Conservation (phyloP, 371 early-diverging fungal species). For the Mortierella sp. region DNA sequence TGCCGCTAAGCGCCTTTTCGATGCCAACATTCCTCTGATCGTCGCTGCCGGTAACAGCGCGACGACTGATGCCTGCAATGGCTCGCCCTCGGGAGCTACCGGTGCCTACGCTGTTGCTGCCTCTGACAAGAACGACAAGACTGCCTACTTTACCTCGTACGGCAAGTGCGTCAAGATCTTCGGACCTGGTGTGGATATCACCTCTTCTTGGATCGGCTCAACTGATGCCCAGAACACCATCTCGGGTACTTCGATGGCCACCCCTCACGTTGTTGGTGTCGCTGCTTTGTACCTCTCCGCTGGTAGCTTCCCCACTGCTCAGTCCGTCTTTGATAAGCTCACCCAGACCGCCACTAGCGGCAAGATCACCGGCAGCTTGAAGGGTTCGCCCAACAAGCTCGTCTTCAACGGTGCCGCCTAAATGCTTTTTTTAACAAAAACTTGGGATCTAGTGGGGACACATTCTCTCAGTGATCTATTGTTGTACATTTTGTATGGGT, state of each 20-base stretch:
- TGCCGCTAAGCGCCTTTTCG: constrained; percentile 70
- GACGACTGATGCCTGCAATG: constrained; percentile 79
- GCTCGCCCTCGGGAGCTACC: constrained; percentile 83
- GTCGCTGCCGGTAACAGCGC: constrained; percentile 95
- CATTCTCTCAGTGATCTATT: neutral
- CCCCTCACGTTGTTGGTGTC: constrained; percentile 84
- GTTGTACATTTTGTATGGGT: neutral
- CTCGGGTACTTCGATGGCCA: constrained; percentile 75
- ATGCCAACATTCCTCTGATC: constrained; percentile 53
- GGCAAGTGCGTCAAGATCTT: constrained; percentile 54
- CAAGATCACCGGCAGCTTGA: constrained; percentile 17
- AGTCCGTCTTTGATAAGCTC: constrained; percentile 16
- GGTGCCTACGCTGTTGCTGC: constrained; percentile 91
- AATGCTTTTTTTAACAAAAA: too few species aligned
- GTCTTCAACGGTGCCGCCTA: constrained; percentile 13
- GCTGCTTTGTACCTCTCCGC: constrained; percentile 60
- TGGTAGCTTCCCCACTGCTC: constrained; percentile 18
- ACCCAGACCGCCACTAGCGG: constrained; percentile 1
- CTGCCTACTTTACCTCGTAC: constrained; percentile 52
- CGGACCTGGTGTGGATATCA: constrained; percentile 54
- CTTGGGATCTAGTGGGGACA: too few species aligned
- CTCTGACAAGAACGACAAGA: constrained; percentile 59
- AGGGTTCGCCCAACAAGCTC: constrained; percentile 18
- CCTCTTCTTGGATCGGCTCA: constrained; percentile 32
- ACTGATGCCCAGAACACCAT: constrained; percentile 28